phyloP scores from a whole-genome alignment of 2,329 filamentous ascomycete genomes.

The Apiospora pterosperma region DNA sequence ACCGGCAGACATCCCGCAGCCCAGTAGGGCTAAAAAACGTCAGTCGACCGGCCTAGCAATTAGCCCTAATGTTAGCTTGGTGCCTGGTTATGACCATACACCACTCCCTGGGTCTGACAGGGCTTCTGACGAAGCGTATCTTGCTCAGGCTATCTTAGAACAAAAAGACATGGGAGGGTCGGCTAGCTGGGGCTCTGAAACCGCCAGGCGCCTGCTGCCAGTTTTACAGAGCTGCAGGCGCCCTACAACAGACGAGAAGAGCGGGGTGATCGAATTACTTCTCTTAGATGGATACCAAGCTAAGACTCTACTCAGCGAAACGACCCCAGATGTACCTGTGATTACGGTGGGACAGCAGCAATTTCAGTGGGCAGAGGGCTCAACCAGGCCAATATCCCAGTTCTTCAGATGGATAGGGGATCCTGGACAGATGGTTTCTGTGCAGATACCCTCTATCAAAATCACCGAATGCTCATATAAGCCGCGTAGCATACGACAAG shows the following conservation, averaged over 20 bases:
- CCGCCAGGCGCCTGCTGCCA: neutral
- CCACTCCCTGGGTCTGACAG: neutral
- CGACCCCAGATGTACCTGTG: neutral
- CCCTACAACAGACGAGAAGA: neutral
- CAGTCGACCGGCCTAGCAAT: too few species aligned
- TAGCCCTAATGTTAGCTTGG: neutral
- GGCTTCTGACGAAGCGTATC: constrained; percentile 1
- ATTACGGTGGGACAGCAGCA: constrained; percentile 1
- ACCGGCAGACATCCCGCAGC: neutral
- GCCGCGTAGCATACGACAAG: neutral
- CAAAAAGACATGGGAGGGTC: neutral
- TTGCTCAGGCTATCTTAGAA: neutral
- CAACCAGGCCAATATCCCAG: neutral
- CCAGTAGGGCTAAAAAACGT: neutral
- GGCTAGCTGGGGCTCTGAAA: neutral
- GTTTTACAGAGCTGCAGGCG: neutral
- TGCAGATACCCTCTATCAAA: constrained; percentile 4
- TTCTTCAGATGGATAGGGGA: constrained; percentile 1
- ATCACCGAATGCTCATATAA: neutral
- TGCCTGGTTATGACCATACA: neutral
- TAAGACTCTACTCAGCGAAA: neutral
- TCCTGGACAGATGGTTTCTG: neutral
- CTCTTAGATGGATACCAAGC: constrained; percentile 1
- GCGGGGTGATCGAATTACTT: neutral
- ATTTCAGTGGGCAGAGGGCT: neutral